Evolutionary conservation across 257 asterid species (phyloP), one percentile per base, ranked within the genome.

Genomic region (Solanum sejunctum): DNA sequence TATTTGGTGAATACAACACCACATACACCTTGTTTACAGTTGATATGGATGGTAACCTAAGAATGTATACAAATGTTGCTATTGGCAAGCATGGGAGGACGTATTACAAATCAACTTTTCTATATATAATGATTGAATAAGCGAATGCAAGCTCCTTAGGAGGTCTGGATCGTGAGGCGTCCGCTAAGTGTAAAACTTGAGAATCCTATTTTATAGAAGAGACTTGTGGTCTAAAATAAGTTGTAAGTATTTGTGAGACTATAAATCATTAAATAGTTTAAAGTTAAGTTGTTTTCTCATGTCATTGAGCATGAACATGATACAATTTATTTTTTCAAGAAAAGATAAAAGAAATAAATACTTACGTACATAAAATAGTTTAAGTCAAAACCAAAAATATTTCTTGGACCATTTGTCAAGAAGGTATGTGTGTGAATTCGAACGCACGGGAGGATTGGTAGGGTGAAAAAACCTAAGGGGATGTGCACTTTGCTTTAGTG

Each of bases 101-200:
- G 36, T 32, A 87, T 84, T 7, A 81, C 85, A 0, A 84, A 20
- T 11, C 78, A 80, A 55, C 86, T 89, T 6, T 83, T 85, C 43
- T 85, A 83, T 12, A 64, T 85, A 87, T 5, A 80, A 72, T 9
- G 85, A 84, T 41, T 2, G 54, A 23, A 83, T 70, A 17, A 82
- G 57, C 16, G 86, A 84, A 12, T 87, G 86, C 86, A 41, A 84
- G 78, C n/a, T 85, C 43, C 90, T 90, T 1, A 85, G 78, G 47
- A 86, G 86, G 63, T 92, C 93, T 64, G 92, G 92, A 12, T 85
- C 85, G 0, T 64, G 88, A 16, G 93, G 92, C 0, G 87, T 90
- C 10, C 88, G 88, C 54, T 89, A 88, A 1, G 41, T 36, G 41
- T 36, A 36, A 3, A 36, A 36, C 41, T 36, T 4, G 41, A 36